Base-by-base conservation (phyloP, 495 filamentous ascomycete species). In the Penicillium robsamsonii region DNA sequence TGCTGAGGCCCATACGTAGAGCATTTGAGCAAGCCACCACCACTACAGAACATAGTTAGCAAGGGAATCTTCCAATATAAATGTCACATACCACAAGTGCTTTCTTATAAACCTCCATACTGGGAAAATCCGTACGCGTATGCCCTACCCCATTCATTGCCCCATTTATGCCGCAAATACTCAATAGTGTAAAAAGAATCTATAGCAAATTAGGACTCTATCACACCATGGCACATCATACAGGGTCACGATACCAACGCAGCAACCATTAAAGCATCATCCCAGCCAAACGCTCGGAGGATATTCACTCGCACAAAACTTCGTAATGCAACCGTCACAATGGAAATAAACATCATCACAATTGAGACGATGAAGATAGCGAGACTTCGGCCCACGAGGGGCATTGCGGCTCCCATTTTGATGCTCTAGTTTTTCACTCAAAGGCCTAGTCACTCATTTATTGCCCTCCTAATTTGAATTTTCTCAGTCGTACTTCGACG, bases 21-120 rank as follows among this genome's bases (percentile, higher is more conserved):
- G 55, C 6, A 66, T 66, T 53, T 74, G 68, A 8, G 68, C 65
- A 0, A 75, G 53, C 55, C 55, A 61, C 60, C 62, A 67, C 27
- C 42, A 56, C 65, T 68, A 50, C 20, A n/a, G n/a, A 22, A 30
- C 15, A 49, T 4, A 53, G 5, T 53, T 7, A 53, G 50, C 27
- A 44, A 12, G 8, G 9, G 9, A 17, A 22, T 17, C 6, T 12
- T 40, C 12, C 20, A 8, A 12, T 29, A 29, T 29, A 2, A 22
- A 9, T 12, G 33, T 8, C 17, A n/a, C 53, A 18, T 55, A 66
- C 61, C 55, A 56, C 24, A 5, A 64, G 46, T 2, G 63, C 63
- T 27, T 37, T 46, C 47, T 63, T 35, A 17, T 60, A 60, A 1
- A 46, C 5, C 1, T 40, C 22, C 7, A 58, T 20, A 37, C 37